Evolutionary conservation across 1,284 basidiomycete genomes (phyloP).

Genomic region (Leccinum holopus): DNA sequence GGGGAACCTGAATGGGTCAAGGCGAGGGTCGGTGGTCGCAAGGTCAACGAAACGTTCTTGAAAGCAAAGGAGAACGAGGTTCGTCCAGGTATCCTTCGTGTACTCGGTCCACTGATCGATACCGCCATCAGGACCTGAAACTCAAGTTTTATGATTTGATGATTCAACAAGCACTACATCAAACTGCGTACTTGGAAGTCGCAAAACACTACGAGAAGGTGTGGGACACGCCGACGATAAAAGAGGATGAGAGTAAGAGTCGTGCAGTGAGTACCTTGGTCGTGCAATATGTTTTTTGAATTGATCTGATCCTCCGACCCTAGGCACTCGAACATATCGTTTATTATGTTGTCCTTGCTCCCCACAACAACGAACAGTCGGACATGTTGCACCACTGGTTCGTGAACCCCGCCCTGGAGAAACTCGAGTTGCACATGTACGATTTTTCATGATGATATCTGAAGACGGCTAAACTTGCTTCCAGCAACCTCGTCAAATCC

Average conservation of each 20-base stretch:
- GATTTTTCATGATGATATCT: conserved; percentile 34
- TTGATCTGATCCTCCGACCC: conserved; percentile 8
- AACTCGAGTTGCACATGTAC: conserved; percentile 85
- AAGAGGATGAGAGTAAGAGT: conserved; percentile 76
- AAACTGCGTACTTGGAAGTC: conserved; percentile 86
- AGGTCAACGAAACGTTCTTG: conserved; percentile 93
- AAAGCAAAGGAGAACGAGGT: conserved; percentile 89
- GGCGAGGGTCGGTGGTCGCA: conserved; percentile 87
- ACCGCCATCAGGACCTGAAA: conserved; percentile 80
- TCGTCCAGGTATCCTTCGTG: conserved; percentile 24
- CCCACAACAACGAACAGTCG: conserved; percentile 96
- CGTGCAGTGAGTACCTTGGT: conserved; percentile 56
- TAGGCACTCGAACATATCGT: conserved; percentile 92
- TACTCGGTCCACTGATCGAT: conserved; percentile 4
- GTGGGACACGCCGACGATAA: conserved; percentile 93
- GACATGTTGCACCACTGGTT: conserved; percentile 94
- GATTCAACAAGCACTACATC: conserved; percentile 89
- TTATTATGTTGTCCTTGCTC: conserved; percentile 90
- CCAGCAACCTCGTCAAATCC: conserved; percentile 91
- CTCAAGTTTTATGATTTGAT: conserved; percentile 95
- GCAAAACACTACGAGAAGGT: conserved; percentile 96
- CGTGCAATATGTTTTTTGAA: neutral
- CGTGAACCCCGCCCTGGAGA: conserved; percentile 72
- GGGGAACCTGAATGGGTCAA: conserved; percentile 90
- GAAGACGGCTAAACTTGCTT: conserved; percentile 7